Evolutionary conservation across 768 basidiomycete genomes (phyloP).

Genomic region (Tulasnella sp.): DNA sequence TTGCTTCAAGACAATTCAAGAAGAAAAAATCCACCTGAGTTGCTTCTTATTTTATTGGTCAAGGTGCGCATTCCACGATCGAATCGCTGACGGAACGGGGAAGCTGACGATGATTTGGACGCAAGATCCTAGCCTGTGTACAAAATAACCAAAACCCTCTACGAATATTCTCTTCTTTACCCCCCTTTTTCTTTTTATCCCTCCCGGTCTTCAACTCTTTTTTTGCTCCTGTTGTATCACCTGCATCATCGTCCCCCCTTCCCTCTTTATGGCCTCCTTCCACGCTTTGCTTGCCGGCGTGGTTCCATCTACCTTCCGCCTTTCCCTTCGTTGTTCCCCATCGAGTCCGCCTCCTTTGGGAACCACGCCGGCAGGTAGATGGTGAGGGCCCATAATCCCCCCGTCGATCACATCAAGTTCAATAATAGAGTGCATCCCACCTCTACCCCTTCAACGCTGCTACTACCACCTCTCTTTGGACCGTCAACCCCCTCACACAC

Average conservation of each 20-base stretch:
- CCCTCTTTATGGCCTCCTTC: conserved; percentile 1
- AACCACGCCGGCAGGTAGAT: neutral
- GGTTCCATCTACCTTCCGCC: neutral
- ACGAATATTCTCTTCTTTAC: neutral
- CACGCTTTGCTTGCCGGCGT: neutral
- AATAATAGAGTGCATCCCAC: neutral
- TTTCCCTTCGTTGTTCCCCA: neutral
- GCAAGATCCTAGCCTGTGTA: neutral
- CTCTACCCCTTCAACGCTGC: neutral
- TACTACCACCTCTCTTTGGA: neutral
- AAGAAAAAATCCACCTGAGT: neutral
- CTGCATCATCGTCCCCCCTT: neutral
- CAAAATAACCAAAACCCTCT: neutral
- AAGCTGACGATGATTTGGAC: neutral
- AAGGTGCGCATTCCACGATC: neutral
- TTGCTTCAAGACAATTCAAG: neutral
- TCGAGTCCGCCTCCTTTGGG: neutral
- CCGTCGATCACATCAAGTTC: neutral
- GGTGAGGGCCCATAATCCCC: too few species aligned
- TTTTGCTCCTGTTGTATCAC: neutral
- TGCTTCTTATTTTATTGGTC: conserved; percentile 12
- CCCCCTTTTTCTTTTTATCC: neutral
- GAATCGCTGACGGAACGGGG: too few species aligned
- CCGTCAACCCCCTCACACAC: neutral
- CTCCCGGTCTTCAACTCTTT: neutral